Conservation (phyloP, 208 protist species). For the Crithidia brevicula region DNA sequence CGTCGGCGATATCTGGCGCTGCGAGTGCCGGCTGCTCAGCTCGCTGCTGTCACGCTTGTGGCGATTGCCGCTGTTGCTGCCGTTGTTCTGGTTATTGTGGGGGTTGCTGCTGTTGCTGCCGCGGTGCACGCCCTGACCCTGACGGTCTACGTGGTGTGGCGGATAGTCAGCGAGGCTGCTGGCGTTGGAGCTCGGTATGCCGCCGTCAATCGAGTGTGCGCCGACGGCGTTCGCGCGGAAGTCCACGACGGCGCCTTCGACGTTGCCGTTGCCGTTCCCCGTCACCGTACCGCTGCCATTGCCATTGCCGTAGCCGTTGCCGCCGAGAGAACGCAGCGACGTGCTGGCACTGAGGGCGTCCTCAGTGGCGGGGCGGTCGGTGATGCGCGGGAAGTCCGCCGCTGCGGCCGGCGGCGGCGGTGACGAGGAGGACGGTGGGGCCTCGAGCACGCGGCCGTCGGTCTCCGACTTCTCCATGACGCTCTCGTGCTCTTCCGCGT, state of each 20-base stretch:
- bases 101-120: constrained; percentile 2
- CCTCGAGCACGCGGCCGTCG: constrained; percentile 14
- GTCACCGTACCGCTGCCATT: not conserved
- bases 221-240: constrained; percentile 7
- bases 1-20: constrained; percentile 11
- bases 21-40: constrained; percentile 15
- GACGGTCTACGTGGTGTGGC: not conserved
- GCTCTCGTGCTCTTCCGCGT: constrained; percentile 18
- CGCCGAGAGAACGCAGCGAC: constrained; percentile 19
- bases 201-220: constrained; percentile 5
- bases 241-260: constrained; percentile 1
- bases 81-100: constrained; percentile 1
- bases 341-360: constrained; percentile 19
- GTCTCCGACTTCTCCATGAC: constrained; percentile 15
- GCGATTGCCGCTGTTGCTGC: constrained; percentile 10
- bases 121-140: not conserved
- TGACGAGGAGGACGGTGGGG: not conserved
- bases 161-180: constrained; percentile 26
- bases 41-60: constrained; percentile 21
- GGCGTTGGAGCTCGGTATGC: constrained; percentile 19
- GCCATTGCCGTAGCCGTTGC: constrained; percentile 6
- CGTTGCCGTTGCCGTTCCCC: not conserved
- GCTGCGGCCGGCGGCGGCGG: not conserved
- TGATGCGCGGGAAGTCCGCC: constrained; percentile 21
- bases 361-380: constrained; percentile 17